Evolutionary conservation across 1,284 basidiomycete species (phyloP), one percentile per base, ranked within the genome.

Genomic region (Calocybe gambosa): DNA sequence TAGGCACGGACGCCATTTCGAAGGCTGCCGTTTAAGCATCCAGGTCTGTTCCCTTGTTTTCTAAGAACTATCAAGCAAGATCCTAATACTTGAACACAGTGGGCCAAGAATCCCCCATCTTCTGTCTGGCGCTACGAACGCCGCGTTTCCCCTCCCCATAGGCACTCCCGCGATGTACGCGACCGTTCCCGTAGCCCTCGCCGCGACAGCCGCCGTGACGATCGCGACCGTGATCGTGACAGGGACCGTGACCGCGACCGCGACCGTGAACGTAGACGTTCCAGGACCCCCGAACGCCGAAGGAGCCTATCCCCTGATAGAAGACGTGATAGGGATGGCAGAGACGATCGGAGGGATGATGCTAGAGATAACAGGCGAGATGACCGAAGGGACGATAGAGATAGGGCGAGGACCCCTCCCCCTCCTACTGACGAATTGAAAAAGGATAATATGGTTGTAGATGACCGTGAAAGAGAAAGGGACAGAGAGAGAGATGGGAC

Each of bases 91-190:
- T n/a, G n/a, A n/a, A 10, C 34, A 0, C 57, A 93, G 86, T 93
- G 90, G 90, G 90, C 90, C 46, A 92, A 92, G 65, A 89, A 88
- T 57, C 89, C 90, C 38, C 89, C 89, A 3, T 90, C 87, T 35
- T 80, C 87, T 9, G 83, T 89, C 23, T 93, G 89, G 89, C 83
- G 89, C 51, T 84, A 83, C 56, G 87, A 90, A 46, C 69, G 80
- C 51, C 77, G 77, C 48, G 69, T 74, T 33, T 71, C 78, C 15
- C 74, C 75, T 51, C 74, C 74, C 21, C 71, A 71, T 49, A 75
- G 69, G 56, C 69, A 56, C 34, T 67, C 67, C 35, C 70, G 71
- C 45, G 68, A 68, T 23, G 67, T 66, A 21, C 64, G 70, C 40
- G 68, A 69, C 35, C 67, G 72, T 31, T 67, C 66, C 37, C 61